Evolutionary conservation across 164 flowering plant species (phyloP), one percentile per base, ranked within the genome.

Genomic region (Kalanchoe fedtschenkoi): DNA sequence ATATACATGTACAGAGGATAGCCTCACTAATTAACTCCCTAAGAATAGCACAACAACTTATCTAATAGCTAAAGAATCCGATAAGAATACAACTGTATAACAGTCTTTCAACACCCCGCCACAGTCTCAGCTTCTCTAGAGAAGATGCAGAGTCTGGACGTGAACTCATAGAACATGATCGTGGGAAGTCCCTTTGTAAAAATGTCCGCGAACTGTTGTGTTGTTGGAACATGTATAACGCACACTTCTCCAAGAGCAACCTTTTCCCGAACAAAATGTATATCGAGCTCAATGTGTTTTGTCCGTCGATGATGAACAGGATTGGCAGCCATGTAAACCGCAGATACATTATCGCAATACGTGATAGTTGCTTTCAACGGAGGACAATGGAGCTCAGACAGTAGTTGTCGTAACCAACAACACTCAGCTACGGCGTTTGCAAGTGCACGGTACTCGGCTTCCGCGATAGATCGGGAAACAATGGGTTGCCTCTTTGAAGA

Each of bases 191-290:
- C 60, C 30, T 57, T 57, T 24, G 33, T 57, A 29, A 57, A 57
- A 29, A 57, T 57, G 30, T 57, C 4, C 3, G 60, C 60, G 30
- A 17, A 22, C 30, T 57, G 33, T 57, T 32, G 30, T 11, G n/a
- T n/a, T n/a, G n/a, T n/a, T n/a, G n/a, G n/a, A n/a, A n/a, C n/a
- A n/a, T n/a, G n/a, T n/a, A n/a, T 16, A 29, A 57, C 32, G n/a
- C 28, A 34, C 17, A 57, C 60, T 57, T 57, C 28, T 16, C 60
- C 17, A 57, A 8, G 60, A 22, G 60, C 60, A 57, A 57, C 60
- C 33, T 57, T 57, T 29, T 57, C 60, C 24, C n/a, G n/a, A n/a
- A n/a, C n/a, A n/a, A n/a, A n/a, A n/a, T n/a, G n/a, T n/a, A n/a
- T n/a, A n/a, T n/a, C n/a, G n/a, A n/a, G n/a, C n/a, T n/a, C n/a